phyloP scores from a whole-genome alignment of 73 alveolate genomes.

The Stentor roeselii region DNA sequence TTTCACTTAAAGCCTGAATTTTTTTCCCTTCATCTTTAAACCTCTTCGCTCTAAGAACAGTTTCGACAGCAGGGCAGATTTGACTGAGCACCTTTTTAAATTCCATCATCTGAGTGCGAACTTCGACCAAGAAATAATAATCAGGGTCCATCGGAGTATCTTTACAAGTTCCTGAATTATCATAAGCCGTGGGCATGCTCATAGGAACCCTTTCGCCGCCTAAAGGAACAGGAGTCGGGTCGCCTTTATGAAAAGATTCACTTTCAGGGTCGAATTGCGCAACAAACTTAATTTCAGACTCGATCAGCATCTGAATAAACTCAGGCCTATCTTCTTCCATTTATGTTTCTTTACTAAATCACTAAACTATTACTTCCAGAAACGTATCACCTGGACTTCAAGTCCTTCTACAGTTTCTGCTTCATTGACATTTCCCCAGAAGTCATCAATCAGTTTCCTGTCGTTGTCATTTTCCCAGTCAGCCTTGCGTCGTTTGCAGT shows the following conservation, averaged over 20 bases:
- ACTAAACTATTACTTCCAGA: slow-evolving; percentile 29
- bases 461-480: slow-evolving; percentile 57
- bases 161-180: background rate
- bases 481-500: slow-evolving; percentile 51
- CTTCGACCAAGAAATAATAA: slow-evolving; percentile 6
- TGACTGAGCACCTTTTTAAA: background rate
- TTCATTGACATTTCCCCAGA: slow-evolving; percentile 57
- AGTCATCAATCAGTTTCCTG: slow-evolving; percentile 55
- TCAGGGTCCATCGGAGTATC: slow-evolving; percentile 28
- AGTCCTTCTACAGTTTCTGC: slow-evolving; percentile 26
- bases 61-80: slow-evolving; percentile 19
- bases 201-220: slow-evolving; percentile 45
- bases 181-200: slow-evolving; percentile 33
- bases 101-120: background rate
- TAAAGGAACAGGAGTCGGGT: slow-evolving; percentile 42
- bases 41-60: background rate
- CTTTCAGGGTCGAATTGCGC: slow-evolving; percentile 40
- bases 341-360: background rate
- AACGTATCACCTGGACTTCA: background rate
- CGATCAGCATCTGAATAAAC: background rate
- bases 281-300: slow-evolving; percentile 25
- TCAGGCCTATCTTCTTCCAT: background rate
- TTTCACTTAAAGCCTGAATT: background rate
- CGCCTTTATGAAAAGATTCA: slow-evolving; percentile 39
- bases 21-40: slow-evolving; percentile 11